phyloP scores from a whole-genome alignment of 2,329 filamentous ascomycete genomes.

The Gaeumannomyces sp. region DNA sequence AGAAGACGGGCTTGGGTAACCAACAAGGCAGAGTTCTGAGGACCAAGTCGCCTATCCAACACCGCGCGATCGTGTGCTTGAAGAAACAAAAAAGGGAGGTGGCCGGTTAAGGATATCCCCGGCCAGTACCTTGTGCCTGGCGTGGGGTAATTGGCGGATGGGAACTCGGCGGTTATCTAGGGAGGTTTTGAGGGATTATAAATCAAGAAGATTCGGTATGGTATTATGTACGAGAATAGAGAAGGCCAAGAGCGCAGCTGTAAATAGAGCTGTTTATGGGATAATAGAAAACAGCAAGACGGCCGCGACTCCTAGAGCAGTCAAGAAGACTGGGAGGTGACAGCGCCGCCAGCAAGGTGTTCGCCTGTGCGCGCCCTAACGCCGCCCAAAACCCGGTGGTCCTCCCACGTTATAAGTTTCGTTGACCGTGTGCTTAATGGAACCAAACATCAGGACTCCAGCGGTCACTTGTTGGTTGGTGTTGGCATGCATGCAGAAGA shows the following conservation, averaged over 20 bases:
- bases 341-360: constrained; percentile 16
- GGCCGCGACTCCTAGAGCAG: not conserved
- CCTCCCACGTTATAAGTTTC: constrained; percentile 28
- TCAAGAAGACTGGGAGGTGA: not conserved
- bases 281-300: not conserved
- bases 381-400: constrained; percentile 20
- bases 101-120: no score
- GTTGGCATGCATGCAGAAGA: no score
- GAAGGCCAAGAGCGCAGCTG: not conserved
- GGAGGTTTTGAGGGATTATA: not conserved
- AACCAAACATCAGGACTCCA: constrained; percentile 28
- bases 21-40: not conserved
- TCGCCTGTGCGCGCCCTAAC: constrained; percentile 25
- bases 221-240: not conserved
- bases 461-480: constrained; percentile 22
- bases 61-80: not conserved
- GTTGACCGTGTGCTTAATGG: constrained; percentile 27
- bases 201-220: not conserved
- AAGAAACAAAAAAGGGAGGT: not conserved
- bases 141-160: no score
- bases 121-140: no score
- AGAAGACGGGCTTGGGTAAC: not conserved
- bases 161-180: not conserved
- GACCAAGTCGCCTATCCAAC: not conserved
- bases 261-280: not conserved